phyloP scores from a whole-genome alignment of 805 yeast genomes.

The Diddensiella santjacobensis region DNA sequence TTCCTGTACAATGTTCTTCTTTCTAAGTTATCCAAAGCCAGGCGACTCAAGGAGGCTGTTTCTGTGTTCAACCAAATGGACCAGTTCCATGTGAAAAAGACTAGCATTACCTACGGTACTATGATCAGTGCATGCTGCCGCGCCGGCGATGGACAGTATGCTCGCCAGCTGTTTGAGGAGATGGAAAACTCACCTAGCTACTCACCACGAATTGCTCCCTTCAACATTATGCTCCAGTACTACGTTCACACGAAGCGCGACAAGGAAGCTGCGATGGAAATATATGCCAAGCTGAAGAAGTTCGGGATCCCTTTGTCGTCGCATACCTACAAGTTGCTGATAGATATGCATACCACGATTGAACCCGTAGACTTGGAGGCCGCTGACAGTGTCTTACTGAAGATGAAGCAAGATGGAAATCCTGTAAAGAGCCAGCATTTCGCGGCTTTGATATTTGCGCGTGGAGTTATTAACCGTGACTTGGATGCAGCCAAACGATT shows the following conservation, averaged over 20 bases:
- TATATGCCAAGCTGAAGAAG: conserved; percentile 29
- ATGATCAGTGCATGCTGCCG: conserved; percentile 38
- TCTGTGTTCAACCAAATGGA: conserved; percentile 33
- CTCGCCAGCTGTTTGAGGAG: conserved; percentile 33
- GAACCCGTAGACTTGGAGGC: conserved; percentile 32
- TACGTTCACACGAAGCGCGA: conserved; percentile 34
- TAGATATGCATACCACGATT: conserved; percentile 34
- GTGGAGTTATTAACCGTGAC: conserved; percentile 36
- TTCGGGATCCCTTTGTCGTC: conserved; percentile 33
- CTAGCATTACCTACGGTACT: conserved; percentile 37
- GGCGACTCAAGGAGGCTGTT: conserved; percentile 34
- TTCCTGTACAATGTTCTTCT: conserved; percentile 35
- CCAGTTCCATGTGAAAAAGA: conserved; percentile 22
- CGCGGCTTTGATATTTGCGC: conserved; percentile 37
- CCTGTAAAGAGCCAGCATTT: conserved; percentile 34
- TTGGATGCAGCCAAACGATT: conserved; percentile 34
- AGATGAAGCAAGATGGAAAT: conserved; percentile 31
- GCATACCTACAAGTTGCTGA: conserved; percentile 39
- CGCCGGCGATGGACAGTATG: conserved; percentile 32
- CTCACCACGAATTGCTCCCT: conserved; percentile 35
- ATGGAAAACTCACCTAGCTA: conserved; percentile 34
- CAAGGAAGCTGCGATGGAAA: conserved; percentile 31
- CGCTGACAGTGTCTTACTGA: conserved; percentile 35
- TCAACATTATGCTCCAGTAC: conserved; percentile 38
- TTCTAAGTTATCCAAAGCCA: conserved; percentile 36